phyloP scores from a whole-genome alignment of 2,329 filamentous ascomycete genomes.

The Exophiala spinifera region DNA sequence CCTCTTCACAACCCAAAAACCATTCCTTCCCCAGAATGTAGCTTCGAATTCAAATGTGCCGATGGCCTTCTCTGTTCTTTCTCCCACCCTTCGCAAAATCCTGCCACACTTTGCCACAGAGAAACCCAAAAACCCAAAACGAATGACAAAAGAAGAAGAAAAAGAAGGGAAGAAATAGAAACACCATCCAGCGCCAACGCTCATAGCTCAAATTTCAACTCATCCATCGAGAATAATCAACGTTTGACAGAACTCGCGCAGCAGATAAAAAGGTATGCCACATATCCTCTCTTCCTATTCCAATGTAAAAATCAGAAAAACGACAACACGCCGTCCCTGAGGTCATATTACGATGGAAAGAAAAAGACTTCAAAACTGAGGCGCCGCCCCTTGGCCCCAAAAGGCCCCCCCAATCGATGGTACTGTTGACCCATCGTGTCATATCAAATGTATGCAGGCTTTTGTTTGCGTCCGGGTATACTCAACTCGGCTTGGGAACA shows the following conservation, averaged over 20 bases:
- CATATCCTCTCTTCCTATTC: too few relatives aligned
- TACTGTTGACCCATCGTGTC: not conserved
- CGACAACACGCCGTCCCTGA: not conserved
- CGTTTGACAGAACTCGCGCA: not conserved
- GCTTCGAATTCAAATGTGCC: too few relatives aligned
- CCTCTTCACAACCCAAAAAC: too few relatives aligned
- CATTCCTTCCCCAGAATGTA: too few relatives aligned
- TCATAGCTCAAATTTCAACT: not conserved
- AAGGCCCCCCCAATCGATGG: too few relatives aligned
- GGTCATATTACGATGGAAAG: too few relatives aligned
- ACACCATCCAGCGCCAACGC: slow-evolving; percentile 13
- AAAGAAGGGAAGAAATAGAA: too few relatives aligned
- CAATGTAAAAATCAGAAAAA: not conserved
- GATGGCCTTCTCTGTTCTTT: too few relatives aligned
- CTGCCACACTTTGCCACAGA: not conserved
- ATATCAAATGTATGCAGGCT: too few relatives aligned
- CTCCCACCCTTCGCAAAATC: not conserved
- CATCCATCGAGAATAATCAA: not conserved
- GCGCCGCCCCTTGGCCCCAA: too few relatives aligned
- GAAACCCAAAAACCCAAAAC: not conserved
- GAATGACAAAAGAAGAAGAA: not conserved
- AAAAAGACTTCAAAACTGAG: not conserved
- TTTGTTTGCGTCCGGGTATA: too few relatives aligned
- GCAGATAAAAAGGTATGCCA: not conserved
- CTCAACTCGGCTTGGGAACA: too few relatives aligned